Base-by-base conservation (phyloP, 208 protist species). In the Herpetomonas muscarum region DNA sequence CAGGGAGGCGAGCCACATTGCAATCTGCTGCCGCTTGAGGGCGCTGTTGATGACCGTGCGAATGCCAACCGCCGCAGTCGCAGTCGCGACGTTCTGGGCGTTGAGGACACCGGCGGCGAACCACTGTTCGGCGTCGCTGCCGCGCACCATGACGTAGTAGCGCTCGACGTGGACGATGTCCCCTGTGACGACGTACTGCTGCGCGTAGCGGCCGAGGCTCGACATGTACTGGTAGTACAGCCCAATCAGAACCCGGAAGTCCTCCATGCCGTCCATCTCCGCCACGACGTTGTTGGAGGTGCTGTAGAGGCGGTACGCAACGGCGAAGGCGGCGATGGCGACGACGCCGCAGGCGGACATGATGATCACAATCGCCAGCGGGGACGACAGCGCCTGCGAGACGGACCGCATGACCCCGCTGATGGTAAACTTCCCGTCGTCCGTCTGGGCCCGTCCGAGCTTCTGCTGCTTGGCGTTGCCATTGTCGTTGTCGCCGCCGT, bases 111-210 rank as follows among this genome's bases (percentile, higher is more conserved):
- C 58, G 13, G 21, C 10, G 42, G 25, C 9, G n/a, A 64, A 56
- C 30, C 17, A 17, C 9, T 19, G 21, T 15, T 54, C 13, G n/a
- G 22, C 24, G 47, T 55, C 58, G n/a, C 22, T 64, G 6, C 12
- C 30, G 25, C 15, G 21, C 4, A 64, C 10, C 21, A 42, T 46
- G 50, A 60, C 30, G 48, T 60, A 50, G 60, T 66, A 66, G 7
- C 48, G 30, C 21, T 66, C 24, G 13, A 55, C 31, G 51, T 66
- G 48, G 5, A 66, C 60, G 15, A 66, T 19, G 17, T 53, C 60
- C 3, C 60, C 60, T n/a, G 60, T 66, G 19, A 60, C 10, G 24
- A 50, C 39, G 51, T 66, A 66, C 51, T 66, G 60, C 60, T 66
- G 60, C 19, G 60, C 46, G 30, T 48, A 37, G 26, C 17, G 13